Evolutionary conservation across 208 protist genomes (phyloP), one percentile per base, ranked within the genome.

Genomic region (Crithidia sp.): DNA sequence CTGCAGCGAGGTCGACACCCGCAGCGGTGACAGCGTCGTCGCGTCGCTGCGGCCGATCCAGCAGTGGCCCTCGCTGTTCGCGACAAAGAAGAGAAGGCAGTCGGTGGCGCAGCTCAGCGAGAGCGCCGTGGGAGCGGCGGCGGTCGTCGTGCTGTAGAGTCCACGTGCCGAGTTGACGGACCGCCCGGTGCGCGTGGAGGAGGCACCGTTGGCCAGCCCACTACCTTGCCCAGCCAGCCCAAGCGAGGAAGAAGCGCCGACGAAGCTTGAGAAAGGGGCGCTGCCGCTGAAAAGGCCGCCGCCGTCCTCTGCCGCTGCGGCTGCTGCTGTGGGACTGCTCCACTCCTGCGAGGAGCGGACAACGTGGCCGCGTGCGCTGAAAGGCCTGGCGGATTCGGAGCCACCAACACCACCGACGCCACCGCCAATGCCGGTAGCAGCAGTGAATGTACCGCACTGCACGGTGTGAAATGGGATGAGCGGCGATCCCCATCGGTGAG

Each of bases 41-140:
- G 62, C 36, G 60, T 72, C 61, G 70, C 72, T 76, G 50, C 73
- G 67, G 61, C 74, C 73, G 28, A 83, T 72, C 82, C 77, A 81
- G 67, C 69, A 64, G 17, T 69, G 60, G 0, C 81, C 76, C 12
- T 69, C 63, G 3, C 63, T 67, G 53, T 62, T 69, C 4, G 60
- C 74, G 64, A 70, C 74, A 62, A 78, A 87, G n/a, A 88, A 57
- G 41, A 94, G 80, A 37, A 88, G 68, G 44, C 82, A 36, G 37
- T 79, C 71, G 5, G 53, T 71, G 10, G 77, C 76, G 59, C 83
- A 81, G 76, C 86, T 92, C 49, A 94, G 77, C 8, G 86, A 88
- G n/a, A 92, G 82, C 3, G 86, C 73, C 9, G 81, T 80, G 10
- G 84, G 84, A n/a, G 57, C 37, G 40, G 59, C 37, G 39, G 19